phyloP scores from a whole-genome alignment of 768 basidiomycete species.

The Rhodotorula paludigena region DNA sequence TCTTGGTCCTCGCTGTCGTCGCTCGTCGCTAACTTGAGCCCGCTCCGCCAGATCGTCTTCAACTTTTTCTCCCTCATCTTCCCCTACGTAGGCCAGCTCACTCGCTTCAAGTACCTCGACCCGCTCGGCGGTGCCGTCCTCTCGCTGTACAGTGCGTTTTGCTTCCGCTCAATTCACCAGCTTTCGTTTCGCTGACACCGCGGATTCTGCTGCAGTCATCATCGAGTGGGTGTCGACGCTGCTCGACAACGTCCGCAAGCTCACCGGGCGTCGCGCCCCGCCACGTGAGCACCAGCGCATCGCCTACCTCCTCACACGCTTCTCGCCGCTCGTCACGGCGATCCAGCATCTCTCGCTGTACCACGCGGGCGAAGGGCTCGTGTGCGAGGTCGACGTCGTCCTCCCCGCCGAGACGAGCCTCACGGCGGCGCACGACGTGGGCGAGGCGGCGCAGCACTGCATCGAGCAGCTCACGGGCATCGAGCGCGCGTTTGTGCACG shows the following conservation, averaged over 20 bases:
- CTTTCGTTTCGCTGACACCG: background rate
- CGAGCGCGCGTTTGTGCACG: constrained; percentile 48
- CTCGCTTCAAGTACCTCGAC: constrained; percentile 47
- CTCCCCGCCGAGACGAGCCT: constrained; percentile 30
- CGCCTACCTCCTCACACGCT: constrained; percentile 49
- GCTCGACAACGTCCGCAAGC: constrained; percentile 47
- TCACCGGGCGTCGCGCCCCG: constrained; percentile 43
- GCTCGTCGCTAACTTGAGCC: background rate
- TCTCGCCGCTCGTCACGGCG: constrained; percentile 48
- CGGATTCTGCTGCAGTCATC: constrained; percentile 40
- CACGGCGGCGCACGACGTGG: constrained; percentile 46
- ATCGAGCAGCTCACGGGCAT: constrained; percentile 45
- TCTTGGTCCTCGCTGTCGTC: background rate
- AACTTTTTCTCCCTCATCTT: constrained; percentile 50
- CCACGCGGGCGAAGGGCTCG: constrained; percentile 46
- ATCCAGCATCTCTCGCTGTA: constrained; percentile 48
- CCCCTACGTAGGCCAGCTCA: constrained; percentile 42
- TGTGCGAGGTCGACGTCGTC: constrained; percentile 36
- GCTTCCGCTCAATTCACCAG: background rate
- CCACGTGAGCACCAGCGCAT: constrained; percentile 41
- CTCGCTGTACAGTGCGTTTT: constrained; percentile 45
- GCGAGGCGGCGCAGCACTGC: constrained; percentile 42
- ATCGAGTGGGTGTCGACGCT: constrained; percentile 49
- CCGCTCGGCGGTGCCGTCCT: constrained; percentile 50
- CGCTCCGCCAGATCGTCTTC: constrained; percentile 41